Evolutionary conservation across 306 rosid genomes (phyloP).

Genomic region (Rubus parviflorus): DNA sequence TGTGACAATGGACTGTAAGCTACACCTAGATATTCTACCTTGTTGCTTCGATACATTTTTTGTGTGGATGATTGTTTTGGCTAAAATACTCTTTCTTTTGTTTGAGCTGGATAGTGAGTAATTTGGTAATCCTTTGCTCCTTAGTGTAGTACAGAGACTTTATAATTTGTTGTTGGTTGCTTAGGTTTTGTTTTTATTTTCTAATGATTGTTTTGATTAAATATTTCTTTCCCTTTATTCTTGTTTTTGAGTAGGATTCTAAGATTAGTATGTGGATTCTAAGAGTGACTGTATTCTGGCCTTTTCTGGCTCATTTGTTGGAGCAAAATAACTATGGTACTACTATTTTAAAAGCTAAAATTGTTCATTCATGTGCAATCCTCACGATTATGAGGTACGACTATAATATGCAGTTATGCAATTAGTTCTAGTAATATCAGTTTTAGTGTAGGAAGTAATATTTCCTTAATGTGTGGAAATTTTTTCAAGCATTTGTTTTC

Average conservation of each 20-base stretch:
- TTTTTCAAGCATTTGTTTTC: background rate
- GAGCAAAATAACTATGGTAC: background rate
- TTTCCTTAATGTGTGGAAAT: background rate
- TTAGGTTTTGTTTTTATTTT: background rate
- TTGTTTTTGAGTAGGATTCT: background rate
- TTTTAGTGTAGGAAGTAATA: background rate
- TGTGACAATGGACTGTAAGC: constrained; percentile 80
- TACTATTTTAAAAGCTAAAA: background rate
- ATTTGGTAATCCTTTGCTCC: background rate
- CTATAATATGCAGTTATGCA: background rate
- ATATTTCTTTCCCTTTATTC: background rate
- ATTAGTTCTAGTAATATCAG: background rate
- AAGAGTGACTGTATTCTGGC: background rate
- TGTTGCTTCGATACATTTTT: background rate
- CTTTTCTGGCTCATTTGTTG: background rate
- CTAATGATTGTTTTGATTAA: background rate
- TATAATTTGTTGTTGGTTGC: background rate
- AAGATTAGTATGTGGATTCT: background rate
- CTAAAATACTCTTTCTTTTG: background rate
- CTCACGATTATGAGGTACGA: background rate
- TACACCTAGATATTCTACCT: background rate
- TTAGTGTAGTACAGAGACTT: background rate
- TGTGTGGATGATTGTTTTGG: background rate
- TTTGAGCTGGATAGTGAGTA: background rate
- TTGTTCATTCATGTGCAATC: background rate